Percentiles rank a stretch among this genome's conserved stretches.
Evolutionary conservation across 495 filamentous ascomycete genomes (phyloP).

Genomic region (Daldinia loculata): DNA sequence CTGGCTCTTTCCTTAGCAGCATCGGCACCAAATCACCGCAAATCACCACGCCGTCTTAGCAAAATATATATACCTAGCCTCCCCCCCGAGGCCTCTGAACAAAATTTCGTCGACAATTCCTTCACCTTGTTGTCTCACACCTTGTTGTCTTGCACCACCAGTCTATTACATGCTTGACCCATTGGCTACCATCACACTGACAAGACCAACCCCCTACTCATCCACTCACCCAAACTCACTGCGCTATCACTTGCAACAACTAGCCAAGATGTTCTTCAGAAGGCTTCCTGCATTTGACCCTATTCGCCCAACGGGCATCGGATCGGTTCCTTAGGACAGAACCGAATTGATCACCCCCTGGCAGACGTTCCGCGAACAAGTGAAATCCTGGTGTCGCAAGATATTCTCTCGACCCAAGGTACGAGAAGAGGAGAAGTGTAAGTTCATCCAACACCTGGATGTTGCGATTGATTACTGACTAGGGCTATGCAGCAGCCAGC

Average conservation of each 20-base stretch:
- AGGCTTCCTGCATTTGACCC: background rate
- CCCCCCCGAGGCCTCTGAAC: background rate
- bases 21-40: no score
- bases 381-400: conserved; percentile 1
- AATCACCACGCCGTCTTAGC: background rate
- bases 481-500: background rate
- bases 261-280: conserved; percentile 1
- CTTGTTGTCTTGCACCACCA: background rate
- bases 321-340: conserved; percentile 14
- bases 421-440: background rate
- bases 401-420: background rate
- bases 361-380: background rate
- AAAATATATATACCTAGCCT: background rate
- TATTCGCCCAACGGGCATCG: conserved; percentile 1
- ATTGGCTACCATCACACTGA: background rate
- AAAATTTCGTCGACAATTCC: background rate
- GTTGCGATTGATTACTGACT: background rate
- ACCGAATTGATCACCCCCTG: conserved; percentile 2
- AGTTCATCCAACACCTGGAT: background rate
- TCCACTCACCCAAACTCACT: background rate
- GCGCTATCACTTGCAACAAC: background rate
- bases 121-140: background rate
- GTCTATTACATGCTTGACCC: background rate
- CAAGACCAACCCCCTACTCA: background rate
- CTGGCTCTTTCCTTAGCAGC: background rate